Evolutionary conservation across 495 filamentous ascomycete genomes (phyloP).

Genomic region (Echria macrotheca): DNA sequence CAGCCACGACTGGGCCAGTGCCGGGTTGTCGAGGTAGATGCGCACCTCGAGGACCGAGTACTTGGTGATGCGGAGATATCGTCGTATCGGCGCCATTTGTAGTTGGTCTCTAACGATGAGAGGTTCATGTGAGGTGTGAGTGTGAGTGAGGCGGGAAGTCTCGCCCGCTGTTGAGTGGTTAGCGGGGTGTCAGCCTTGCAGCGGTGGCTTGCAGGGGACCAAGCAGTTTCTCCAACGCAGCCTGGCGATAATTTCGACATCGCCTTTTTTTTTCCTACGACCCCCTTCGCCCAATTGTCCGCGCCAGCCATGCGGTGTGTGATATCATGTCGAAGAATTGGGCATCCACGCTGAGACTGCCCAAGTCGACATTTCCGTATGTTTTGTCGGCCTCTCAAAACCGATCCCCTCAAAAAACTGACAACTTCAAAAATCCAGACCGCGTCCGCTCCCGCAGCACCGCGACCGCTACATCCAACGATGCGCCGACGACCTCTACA

Average conservation of each 20-base stretch:
- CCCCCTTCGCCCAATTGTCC: background rate
- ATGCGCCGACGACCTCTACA: constrained; percentile 85
- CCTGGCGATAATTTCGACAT: constrained; percentile 2
- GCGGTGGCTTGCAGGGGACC: constrained; percentile 13
- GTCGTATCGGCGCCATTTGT: constrained; percentile 80
- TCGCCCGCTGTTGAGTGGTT: background rate
- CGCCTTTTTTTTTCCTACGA: background rate
- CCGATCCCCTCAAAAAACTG: no score
- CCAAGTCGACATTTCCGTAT: constrained; percentile 45
- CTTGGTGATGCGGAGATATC: constrained; percentile 78
- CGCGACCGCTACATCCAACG: constrained; percentile 59
- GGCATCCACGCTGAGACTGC: constrained; percentile 44
- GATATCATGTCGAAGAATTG: constrained; percentile 45
- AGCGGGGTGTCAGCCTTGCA: constrained; percentile 19
- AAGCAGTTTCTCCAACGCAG: constrained; percentile 1
- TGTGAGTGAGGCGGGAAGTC: background rate
- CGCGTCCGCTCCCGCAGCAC: constrained; percentile 41
- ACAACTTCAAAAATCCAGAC: no score
- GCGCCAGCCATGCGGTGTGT: constrained; percentile 14
- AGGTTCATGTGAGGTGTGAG: constrained; percentile 7
- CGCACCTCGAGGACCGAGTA: constrained; percentile 90
- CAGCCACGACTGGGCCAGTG: constrained; percentile 74
- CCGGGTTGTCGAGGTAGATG: constrained; percentile 89
- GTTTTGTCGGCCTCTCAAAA: constrained; percentile 14
- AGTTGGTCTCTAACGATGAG: no score